Evolutionary conservation across 2,329 filamentous ascomycete genomes (phyloP).

Genomic region (Cladobotryum protrusum): DNA sequence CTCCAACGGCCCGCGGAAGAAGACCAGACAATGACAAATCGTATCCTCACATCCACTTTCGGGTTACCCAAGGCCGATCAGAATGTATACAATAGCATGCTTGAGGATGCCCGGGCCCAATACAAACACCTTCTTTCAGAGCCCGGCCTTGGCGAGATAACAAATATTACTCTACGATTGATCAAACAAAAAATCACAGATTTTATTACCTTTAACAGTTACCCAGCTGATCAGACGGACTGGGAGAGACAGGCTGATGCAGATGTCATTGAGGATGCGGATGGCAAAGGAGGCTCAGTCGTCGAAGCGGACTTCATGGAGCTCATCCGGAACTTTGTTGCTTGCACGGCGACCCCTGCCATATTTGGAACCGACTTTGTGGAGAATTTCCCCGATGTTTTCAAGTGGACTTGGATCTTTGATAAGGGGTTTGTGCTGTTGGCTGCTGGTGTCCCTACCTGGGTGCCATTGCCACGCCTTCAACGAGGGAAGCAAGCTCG

Average conservation of each 20-base stretch:
- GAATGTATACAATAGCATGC: conserved; percentile 25
- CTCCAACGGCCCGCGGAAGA: conserved; percentile 22
- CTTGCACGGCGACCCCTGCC: conserved; percentile 27
- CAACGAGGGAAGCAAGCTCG: conserved; percentile 27
- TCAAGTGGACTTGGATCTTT: conserved; percentile 32
- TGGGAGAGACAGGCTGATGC: conserved; percentile 33
- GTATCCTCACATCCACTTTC: conserved; percentile 27
- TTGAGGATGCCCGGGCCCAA: conserved; percentile 21
- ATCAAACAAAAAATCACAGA: conserved; percentile 28
- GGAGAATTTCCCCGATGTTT: conserved; percentile 34
- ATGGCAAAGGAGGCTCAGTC: conserved; percentile 17
- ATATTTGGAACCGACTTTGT: conserved; percentile 37
- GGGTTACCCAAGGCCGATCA: conserved; percentile 24
- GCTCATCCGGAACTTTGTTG: conserved; percentile 30
- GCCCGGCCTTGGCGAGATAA: conserved; percentile 19
- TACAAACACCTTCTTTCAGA: conserved; percentile 23
- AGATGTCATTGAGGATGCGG: conserved; percentile 22
- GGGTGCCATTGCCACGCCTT: conserved; percentile 27
- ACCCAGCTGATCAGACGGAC: conserved; percentile 30
- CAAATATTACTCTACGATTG: conserved; percentile 14
- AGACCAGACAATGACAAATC: conserved; percentile 19
- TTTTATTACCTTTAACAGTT: conserved; percentile 33
- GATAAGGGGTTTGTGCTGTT: conserved; percentile 28
- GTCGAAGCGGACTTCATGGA: conserved; percentile 30
- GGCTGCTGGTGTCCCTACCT: conserved; percentile 25